A percentile compares a stretch with the other conserved stretches of the same genome.
These are phyloP conservation scores for Bipolaris sorokiniana DNA, from an alignment of 2,329 filamentous ascomycete species.

Conservation along the genomic window DNA sequence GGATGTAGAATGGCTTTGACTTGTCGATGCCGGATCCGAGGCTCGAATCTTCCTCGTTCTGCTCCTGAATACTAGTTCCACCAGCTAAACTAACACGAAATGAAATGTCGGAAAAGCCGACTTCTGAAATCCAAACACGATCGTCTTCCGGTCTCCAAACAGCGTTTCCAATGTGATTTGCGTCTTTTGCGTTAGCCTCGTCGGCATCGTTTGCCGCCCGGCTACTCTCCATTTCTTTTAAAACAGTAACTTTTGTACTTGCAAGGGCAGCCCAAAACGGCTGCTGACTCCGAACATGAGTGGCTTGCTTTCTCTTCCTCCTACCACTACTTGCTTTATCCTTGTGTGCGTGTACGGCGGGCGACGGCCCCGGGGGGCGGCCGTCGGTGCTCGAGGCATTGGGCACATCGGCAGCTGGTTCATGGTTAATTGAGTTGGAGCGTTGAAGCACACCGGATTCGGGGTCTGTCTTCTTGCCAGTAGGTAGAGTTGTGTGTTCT, in stretches of 20 bases:
- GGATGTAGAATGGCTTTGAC: slow-evolving; percentile 78
- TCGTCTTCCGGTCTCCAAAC: slow-evolving; percentile 72
- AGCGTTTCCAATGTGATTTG: slow-evolving; percentile 77
- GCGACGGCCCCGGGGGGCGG: slow-evolving; percentile 59
- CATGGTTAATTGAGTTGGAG: slow-evolving; percentile 41
- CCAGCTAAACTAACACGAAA: slow-evolving; percentile 74
- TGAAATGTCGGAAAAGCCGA: slow-evolving; percentile 77
- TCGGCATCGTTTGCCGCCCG: slow-evolving; percentile 75
- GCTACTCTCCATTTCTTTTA: slow-evolving; percentile 79
- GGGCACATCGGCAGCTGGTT: slow-evolving; percentile 59
- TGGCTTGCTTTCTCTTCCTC: slow-evolving; percentile 88
- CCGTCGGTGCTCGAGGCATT: slow-evolving; percentile 54
- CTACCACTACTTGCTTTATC: slow-evolving; percentile 72
- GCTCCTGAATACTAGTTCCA: slow-evolving; percentile 48
- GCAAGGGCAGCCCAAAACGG: slow-evolving; percentile 93
- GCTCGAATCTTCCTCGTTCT: slow-evolving; percentile 47
- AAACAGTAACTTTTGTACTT: slow-evolving; percentile 94
- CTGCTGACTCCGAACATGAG: slow-evolving; percentile 86
- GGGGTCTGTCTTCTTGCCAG: slow-evolving; percentile 60
- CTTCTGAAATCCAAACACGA: slow-evolving; percentile 81
- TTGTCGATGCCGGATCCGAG: slow-evolving; percentile 63
- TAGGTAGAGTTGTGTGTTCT: slow-evolving; percentile 43
- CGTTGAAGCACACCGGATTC: slow-evolving; percentile 60
- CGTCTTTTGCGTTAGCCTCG: slow-evolving; percentile 76
- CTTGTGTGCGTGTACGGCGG: slow-evolving; percentile 60